Evolutionary conservation across 441 rosid genomes (phyloP).

Genomic region (Biscutella auriculata): DNA sequence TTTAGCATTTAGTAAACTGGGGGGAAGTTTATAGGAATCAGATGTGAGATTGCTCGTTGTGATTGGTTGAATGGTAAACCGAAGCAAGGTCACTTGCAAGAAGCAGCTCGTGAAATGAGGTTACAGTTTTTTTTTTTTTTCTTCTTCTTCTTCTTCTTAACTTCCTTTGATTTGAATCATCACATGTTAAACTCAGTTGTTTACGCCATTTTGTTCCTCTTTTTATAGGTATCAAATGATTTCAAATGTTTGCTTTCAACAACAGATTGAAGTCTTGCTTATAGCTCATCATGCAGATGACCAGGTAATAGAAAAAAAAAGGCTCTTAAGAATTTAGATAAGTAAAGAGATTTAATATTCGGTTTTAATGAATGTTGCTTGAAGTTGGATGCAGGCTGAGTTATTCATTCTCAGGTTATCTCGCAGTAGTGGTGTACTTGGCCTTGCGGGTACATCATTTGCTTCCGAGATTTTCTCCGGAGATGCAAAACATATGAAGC

Average conservation of each 20-base stretch:
- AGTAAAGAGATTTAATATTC: neutral
- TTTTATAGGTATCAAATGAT: conserved; percentile 56
- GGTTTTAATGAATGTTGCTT: conserved; percentile 16
- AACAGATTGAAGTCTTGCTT: conserved; percentile 56
- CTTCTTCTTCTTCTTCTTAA: too few relatives aligned
- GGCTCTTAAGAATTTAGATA: neutral
- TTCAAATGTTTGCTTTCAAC: conserved; percentile 45
- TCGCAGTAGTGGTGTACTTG: conserved; percentile 87
- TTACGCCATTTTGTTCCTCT: neutral
- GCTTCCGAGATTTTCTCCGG: conserved; percentile 55
- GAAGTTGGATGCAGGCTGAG: conserved; percentile 65
- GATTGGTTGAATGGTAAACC: conserved; percentile 76
- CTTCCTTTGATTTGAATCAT: neutral
- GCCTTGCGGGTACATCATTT: conserved; percentile 86
- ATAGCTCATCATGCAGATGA: conserved; percentile 94
- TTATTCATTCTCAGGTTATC: conserved; percentile 76
- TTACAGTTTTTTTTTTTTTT: neutral
- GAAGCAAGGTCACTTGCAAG: conserved; percentile 75
- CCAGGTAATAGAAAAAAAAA: conserved; percentile 79
- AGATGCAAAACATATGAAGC: conserved; percentile 23
- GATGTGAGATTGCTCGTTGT: conserved; percentile 73
- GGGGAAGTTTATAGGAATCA: conserved; percentile 56
- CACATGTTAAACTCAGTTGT: neutral
- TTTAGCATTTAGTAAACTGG: conserved; percentile 14
- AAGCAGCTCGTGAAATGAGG: conserved; percentile 86